Base-by-base conservation (phyloP, 345 rosid genomes). In the Clarkia xantiana region DNA sequence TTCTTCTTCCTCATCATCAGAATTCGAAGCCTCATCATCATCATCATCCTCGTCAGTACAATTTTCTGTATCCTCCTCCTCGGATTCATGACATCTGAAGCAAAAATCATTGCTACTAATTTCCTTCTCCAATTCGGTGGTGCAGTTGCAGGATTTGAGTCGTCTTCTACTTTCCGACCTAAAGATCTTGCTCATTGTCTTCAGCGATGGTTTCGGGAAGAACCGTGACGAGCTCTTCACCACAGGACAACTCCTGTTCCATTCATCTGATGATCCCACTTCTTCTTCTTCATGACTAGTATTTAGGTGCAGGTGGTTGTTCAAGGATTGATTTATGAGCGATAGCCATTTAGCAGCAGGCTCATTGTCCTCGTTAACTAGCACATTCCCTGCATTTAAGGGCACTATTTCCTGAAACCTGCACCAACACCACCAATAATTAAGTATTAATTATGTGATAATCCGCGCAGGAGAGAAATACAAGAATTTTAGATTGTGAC, bases 391-490 rank as follows among this genome's bases (percentile, higher is more conserved):
- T 44, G 97, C 97, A 68, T 86, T 90, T 63, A 90, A 57, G 9
- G 97, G 97, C 54, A 90, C 97, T 47, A 83, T 86, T 77, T 90
- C 97, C 76, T 90, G 97, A 75, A 90, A 90, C 54, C 97, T n/a
- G n/a, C n/a, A n/a, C n/a, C n/a, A n/a, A n/a, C n/a, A n/a, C n/a
- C n/a, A n/a, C n/a, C n/a, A n/a, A n/a, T n/a, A n/a, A n/a, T n/a
- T n/a, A n/a, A n/a, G n/a, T n/a, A n/a, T n/a, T n/a, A n/a, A n/a
- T n/a, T n/a, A n/a, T n/a, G n/a, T n/a, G n/a, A n/a, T n/a, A n/a
- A n/a, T n/a, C n/a, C n/a, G n/a, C n/a, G n/a, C n/a, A n/a, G n/a
- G n/a, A n/a, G n/a, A n/a, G n/a, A n/a, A n/a, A n/a, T n/a, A n/a
- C n/a, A n/a, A n/a, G n/a, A n/a, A n/a, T n/a, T n/a, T n/a, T n/a